Conservation (phyloP, 2,329 filamentous ascomycete genomes). For the Dothistroma septosporum region DNA sequence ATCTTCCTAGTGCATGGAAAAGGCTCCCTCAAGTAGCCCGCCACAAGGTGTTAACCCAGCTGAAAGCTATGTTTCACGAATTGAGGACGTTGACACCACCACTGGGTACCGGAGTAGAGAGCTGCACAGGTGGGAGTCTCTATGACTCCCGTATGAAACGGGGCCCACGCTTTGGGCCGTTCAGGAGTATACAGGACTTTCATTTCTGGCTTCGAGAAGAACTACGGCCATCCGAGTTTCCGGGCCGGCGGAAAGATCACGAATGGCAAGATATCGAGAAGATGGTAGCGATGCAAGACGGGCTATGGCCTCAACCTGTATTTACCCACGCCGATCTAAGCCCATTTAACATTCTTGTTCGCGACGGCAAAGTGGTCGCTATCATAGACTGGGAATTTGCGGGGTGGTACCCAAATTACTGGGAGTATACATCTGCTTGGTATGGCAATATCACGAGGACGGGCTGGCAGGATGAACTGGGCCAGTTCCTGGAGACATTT, state of each 20-base stretch:
- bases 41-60: slow-evolving; percentile 7
- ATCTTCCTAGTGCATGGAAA: slow-evolving; percentile 3
- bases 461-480: slow-evolving; percentile 38
- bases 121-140: slow-evolving; percentile 7
- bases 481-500: no score
- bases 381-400: slow-evolving; percentile 49
- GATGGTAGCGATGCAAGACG: slow-evolving; percentile 37
- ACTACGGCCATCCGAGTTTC: slow-evolving; percentile 1
- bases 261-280: slow-evolving; percentile 28
- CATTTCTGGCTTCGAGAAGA: slow-evolving; percentile 12
- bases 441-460: slow-evolving; percentile 42
- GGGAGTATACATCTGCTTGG: slow-evolving; percentile 40
- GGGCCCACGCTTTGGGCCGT: slow-evolving; percentile 9
- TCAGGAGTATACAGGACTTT: slow-evolving; percentile 10
- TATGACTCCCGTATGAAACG: slow-evolving; percentile 10
- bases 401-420: slow-evolving; percentile 48
- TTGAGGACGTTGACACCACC: slow-evolving; percentile 9
- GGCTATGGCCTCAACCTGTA: slow-evolving; percentile 36
- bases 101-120: slow-evolving; percentile 1
- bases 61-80: slow-evolving; percentile 8
- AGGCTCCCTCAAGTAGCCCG: not conserved
- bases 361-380: slow-evolving; percentile 42
- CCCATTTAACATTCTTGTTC: slow-evolving; percentile 41
- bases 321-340: slow-evolving; percentile 53
- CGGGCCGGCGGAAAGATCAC: not conserved